Conservation (phyloP, 179 eudicot genomes). For the Patellifolia procumbens region DNA sequence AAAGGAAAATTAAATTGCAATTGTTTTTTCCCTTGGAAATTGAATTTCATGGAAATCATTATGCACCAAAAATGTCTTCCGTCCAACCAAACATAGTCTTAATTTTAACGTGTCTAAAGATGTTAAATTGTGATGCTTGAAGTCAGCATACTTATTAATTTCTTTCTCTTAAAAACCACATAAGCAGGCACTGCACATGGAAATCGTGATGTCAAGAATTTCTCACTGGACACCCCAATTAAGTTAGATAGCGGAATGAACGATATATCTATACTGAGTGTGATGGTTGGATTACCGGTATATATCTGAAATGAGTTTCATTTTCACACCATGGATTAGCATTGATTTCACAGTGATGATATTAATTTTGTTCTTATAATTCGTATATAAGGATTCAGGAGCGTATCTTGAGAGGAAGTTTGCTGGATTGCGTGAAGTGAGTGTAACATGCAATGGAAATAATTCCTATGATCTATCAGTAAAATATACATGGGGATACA, state of each 20-base stretch:
- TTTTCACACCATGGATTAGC: constrained; percentile 11
- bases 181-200: constrained; percentile 67
- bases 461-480: constrained; percentile 35
- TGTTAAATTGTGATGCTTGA: not conserved
- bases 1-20: too few relatives aligned
- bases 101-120: not conserved
- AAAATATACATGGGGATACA: constrained; percentile 69
- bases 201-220: constrained; percentile 36
- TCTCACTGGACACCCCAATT: constrained; percentile 37
- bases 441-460: constrained; percentile 30
- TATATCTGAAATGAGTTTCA: constrained; percentile 7
- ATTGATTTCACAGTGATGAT: not conserved
- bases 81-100: too few relatives aligned
- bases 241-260: constrained; percentile 48
- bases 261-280: constrained; percentile 69
- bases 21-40: too few relatives aligned
- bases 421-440: constrained; percentile 58
- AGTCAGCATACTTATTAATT: not conserved
- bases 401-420: constrained; percentile 58
- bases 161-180: constrained; percentile 5
- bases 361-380: not conserved
- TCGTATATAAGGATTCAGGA: constrained; percentile 69
- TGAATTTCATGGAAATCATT: too few relatives aligned
- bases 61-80: too few relatives aligned
- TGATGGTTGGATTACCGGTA: constrained; percentile 89